Evolutionary conservation across 306 rosid species (phyloP).

Genomic region (Hylodesmum podocarpum): DNA sequence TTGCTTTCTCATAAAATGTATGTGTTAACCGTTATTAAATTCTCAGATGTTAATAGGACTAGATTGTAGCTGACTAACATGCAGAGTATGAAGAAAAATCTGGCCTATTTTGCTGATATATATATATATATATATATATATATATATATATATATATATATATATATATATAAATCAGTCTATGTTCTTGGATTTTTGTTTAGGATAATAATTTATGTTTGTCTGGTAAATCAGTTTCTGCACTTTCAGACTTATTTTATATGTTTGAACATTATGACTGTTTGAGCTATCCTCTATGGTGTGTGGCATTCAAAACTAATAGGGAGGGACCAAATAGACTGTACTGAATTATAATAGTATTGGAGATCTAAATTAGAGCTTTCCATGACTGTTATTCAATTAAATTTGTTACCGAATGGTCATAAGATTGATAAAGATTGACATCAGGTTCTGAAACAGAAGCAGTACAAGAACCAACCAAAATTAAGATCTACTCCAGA

Average conservation of each 20-base stretch:
- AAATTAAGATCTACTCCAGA: constrained; percentile 45
- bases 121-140: too few relatives aligned
- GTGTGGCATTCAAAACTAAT: background rate
- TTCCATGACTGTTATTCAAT: background rate
- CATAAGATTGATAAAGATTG: background rate
- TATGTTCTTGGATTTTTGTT: background rate
- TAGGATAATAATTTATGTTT: background rate
- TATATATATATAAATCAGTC: too few relatives aligned
- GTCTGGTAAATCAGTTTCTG: background rate
- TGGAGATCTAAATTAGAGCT: background rate
- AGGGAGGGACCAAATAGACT: background rate
- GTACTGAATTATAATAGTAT: background rate
- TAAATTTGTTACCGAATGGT: background rate
- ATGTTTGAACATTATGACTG: background rate
- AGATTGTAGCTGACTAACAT: background rate
- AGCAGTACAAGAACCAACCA: constrained; percentile 35
- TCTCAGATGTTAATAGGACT: background rate
- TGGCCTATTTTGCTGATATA: background rate
- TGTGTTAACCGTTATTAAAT: background rate
- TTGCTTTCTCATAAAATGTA: background rate
- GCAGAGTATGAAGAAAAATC: background rate
- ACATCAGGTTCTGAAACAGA: constrained; percentile 42
- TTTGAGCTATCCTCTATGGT: background rate
- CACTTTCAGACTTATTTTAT: background rate
- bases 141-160: too few relatives aligned